phyloP scores from a whole-genome alignment of 768 basidiomycete genomes.

The Hydnomerulius pinastri region DNA sequence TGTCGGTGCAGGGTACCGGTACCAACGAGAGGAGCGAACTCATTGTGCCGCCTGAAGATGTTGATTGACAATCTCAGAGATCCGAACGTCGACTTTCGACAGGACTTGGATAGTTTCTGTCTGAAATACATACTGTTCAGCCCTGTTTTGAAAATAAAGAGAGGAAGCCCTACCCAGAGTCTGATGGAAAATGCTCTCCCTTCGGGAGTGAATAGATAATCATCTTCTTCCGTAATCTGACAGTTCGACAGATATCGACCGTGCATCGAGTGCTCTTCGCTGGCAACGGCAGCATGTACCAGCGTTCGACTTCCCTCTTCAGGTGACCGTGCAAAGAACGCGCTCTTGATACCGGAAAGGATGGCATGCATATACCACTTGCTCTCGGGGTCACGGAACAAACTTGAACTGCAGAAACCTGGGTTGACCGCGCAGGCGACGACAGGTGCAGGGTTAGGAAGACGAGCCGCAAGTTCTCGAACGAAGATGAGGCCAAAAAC shows the following conservation, averaged over 20 bases:
- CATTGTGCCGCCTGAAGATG: slow-evolving; percentile 3
- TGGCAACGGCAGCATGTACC: slow-evolving; percentile 33
- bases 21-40: neutral
- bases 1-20: neutral
- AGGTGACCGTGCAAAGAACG: slow-evolving; percentile 26
- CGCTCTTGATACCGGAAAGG: neutral
- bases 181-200: slow-evolving; percentile 29
- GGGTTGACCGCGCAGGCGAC: slow-evolving; percentile 31
- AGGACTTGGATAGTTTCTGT: slow-evolving; percentile 23
- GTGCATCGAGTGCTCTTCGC: slow-evolving; percentile 23
- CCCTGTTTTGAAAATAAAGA: neutral
- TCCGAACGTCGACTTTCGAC: slow-evolving; percentile 20
- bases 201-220: slow-evolving; percentile 28
- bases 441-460: slow-evolving; percentile 22
- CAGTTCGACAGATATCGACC: slow-evolving; percentile 33
- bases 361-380: slow-evolving; percentile 2
- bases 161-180: slow-evolving; percentile 34
- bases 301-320: slow-evolving; percentile 39
- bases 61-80: slow-evolving; percentile 19
- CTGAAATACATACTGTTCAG: slow-evolving; percentile 7
- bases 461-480: slow-evolving; percentile 33
- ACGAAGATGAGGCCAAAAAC: slow-evolving; percentile 36
- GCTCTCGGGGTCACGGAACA: slow-evolving; percentile 17
- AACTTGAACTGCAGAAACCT: slow-evolving; percentile 34
- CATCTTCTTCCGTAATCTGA: slow-evolving; percentile 29